Base-by-base conservation (phyloP, 192 early-diverging fungal species). In the Umbelopsis vinacea region DNA sequence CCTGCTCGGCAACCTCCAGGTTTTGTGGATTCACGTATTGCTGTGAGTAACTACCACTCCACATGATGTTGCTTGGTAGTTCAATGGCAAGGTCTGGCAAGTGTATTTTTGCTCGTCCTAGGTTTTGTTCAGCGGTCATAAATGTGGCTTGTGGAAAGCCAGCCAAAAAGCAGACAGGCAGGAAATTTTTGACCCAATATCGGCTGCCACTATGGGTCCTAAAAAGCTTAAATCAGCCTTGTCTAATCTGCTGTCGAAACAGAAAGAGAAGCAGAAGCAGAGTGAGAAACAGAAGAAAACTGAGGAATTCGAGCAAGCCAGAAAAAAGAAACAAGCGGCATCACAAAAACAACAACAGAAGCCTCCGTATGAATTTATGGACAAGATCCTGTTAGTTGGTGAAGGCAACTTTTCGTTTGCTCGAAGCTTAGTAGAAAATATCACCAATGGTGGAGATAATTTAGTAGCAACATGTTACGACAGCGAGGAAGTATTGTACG, bases 391-490 rank as follows among this genome's bases (percentile, higher is more conserved):
- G 6, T 81, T 96, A 4, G 75, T 96, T 4, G 94, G 94, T 48
- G 94, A 96, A 82, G 94, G 95, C n/a, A 98, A 97, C 81, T 97
- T 98, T 74, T 92, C 91, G 63, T 98, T 97, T 79, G 89, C 97
- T 1, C 85, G 85, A 54, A 85, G 89, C 21, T 68, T 98, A 12
- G 85, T 86, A 11, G 82, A 85, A 45, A 81, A 77, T 45, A 66
- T 91, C 3, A 80, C 89, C 23, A 81, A 86, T 19, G 80, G 84
- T 8, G 86, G 84, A 14, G 76, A 85, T n/a, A 82, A 81, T 29
- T 80, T 95, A 9, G 82, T 83, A 17, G 95, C 95, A 2, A 98
- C 95, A 0, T 85, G 89, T 14, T 90, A 85, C 43, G 97, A 98
- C 73, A 84, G 83, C 3, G 83, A 91, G 53, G 72, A 85, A n/a